These are phyloP conservation scores for Saccharomycopsis sp. DNA, from an alignment of 805 yeast genomes.

Conservation along the genomic window DNA sequence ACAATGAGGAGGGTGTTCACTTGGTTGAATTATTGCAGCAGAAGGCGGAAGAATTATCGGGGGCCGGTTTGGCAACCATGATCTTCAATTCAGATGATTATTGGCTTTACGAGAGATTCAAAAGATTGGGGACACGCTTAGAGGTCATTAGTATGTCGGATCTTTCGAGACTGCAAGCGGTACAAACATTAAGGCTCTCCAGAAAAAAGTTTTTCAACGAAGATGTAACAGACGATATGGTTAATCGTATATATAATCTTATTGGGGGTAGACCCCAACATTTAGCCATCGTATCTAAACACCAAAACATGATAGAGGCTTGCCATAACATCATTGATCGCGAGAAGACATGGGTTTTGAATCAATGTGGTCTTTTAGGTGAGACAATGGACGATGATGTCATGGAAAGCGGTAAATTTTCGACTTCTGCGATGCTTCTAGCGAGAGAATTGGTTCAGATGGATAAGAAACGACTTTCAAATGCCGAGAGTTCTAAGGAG, in stretches of 20 bases:
- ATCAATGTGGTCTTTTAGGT: slow-evolving; percentile 75
- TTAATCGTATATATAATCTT: slow-evolving; percentile 54
- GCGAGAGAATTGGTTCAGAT: slow-evolving; percentile 66
- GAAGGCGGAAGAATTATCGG: slow-evolving; percentile 72
- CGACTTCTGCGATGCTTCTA: slow-evolving; percentile 65
- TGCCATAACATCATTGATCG: slow-evolving; percentile 67
- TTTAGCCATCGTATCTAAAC: slow-evolving; percentile 61
- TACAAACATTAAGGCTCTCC: slow-evolving; percentile 46
- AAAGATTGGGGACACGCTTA: slow-evolving; percentile 62
- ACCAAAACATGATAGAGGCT: slow-evolving; percentile 48
- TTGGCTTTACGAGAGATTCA: slow-evolving; percentile 77
- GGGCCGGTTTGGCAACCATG: slow-evolving; percentile 63
- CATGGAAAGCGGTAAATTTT: slow-evolving; percentile 74
- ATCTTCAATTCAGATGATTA: slow-evolving; percentile 73
- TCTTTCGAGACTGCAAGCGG: slow-evolving; percentile 47
- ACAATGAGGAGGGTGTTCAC: slow-evolving; percentile 67
- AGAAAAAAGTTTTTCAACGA: slow-evolving; percentile 37
- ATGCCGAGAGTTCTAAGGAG: slow-evolving; percentile 24
- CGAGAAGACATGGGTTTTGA: slow-evolving; percentile 80
- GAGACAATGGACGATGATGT: slow-evolving; percentile 84
- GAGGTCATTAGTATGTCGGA: slow-evolving; percentile 68
- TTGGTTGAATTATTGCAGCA: slow-evolving; percentile 73
- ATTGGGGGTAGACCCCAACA: slow-evolving; percentile 87
- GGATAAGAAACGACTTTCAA: slow-evolving; percentile 38
- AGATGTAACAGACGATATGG: slow-evolving; percentile 35